Percentiles rank a stretch among this genome's conserved stretches.
Conservation (phyloP, 306 rosid genomes). For the Betula pendula region DNA sequence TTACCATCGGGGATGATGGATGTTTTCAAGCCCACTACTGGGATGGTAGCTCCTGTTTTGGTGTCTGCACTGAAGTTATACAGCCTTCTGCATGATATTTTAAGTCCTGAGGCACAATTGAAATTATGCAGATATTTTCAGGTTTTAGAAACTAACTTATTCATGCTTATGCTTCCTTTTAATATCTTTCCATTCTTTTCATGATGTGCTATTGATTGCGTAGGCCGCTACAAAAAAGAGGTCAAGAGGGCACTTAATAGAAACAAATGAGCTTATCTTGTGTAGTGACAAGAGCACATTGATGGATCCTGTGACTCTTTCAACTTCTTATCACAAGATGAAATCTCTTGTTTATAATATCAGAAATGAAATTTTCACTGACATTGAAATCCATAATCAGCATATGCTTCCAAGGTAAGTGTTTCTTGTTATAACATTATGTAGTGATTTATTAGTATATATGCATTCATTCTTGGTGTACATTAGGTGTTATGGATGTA, state of each 20-base stretch:
- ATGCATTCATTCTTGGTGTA: neutral
- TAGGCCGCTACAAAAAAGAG: constrained; percentile 40
- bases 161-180: neutral
- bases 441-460: neutral
- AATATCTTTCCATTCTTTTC: neutral
- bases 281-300: constrained; percentile 7
- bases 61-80: constrained; percentile 35
- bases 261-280: constrained; percentile 30
- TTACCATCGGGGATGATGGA: constrained; percentile 33
- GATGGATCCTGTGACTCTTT: constrained; percentile 18
- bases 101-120: constrained; percentile 32
- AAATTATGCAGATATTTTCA: constrained; percentile 32
- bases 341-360: constrained; percentile 27
- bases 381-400: constrained; percentile 35
- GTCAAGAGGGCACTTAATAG: constrained; percentile 28
- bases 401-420: constrained; percentile 41
- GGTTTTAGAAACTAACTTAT: constrained; percentile 16
- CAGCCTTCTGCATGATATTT: constrained; percentile 36
- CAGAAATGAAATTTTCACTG: constrained; percentile 40
- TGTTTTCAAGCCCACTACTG: constrained; percentile 20
- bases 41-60: constrained; percentile 37
- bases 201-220: constrained; percentile 1
- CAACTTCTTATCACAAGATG: constrained; percentile 30
- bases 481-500: neutral
- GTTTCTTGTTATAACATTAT: neutral